Evolutionary conservation across 371 early-diverging fungal genomes (phyloP).

Genomic region (Haplosporangium sp.): DNA sequence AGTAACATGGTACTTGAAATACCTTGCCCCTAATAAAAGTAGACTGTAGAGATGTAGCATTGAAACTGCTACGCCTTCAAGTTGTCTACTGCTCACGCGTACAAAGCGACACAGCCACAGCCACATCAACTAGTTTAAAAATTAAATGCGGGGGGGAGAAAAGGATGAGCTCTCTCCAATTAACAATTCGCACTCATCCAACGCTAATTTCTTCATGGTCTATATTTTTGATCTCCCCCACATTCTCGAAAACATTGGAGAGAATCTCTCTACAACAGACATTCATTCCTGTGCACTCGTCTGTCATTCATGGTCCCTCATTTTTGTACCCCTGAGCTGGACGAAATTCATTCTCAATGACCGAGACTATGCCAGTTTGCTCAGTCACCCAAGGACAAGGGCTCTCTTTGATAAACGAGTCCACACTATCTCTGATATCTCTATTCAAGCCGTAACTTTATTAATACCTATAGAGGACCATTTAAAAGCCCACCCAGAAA

Average conservation of each 20-base stretch:
- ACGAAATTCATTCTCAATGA: slow-evolving; percentile 2
- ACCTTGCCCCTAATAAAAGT: too few relatives aligned
- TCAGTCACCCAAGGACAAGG: not conserved
- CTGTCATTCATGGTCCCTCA: slow-evolving; percentile 17
- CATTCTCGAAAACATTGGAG: not conserved
- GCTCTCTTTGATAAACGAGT: slow-evolving; percentile 2
- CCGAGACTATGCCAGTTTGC: not conserved
- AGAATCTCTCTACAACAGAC: not conserved
- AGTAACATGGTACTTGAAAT: too few relatives aligned
- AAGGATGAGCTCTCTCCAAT: too few relatives aligned
- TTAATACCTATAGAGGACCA: not conserved
- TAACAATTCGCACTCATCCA: too few relatives aligned
- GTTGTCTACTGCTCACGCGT: too few relatives aligned
- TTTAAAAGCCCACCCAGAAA: not conserved
- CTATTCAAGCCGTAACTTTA: not conserved
- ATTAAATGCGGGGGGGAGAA: too few relatives aligned
- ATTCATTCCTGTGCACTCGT: slow-evolving; percentile 1
- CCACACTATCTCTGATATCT: not conserved
- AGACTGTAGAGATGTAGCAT: too few relatives aligned
- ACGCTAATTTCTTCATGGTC: not conserved
- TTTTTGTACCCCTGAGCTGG: slow-evolving; percentile 11
- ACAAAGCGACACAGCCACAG: too few relatives aligned
- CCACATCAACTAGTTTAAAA: too few relatives aligned
- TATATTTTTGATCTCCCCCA: slow-evolving; percentile 16
- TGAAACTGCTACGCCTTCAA: too few relatives aligned